A percentile compares a stretch with the other conserved stretches of the same genome.
Evolutionary conservation across 176 grass and related monocot genomes (phyloP).

Genomic region (Rhynchospora breviuscula): DNA sequence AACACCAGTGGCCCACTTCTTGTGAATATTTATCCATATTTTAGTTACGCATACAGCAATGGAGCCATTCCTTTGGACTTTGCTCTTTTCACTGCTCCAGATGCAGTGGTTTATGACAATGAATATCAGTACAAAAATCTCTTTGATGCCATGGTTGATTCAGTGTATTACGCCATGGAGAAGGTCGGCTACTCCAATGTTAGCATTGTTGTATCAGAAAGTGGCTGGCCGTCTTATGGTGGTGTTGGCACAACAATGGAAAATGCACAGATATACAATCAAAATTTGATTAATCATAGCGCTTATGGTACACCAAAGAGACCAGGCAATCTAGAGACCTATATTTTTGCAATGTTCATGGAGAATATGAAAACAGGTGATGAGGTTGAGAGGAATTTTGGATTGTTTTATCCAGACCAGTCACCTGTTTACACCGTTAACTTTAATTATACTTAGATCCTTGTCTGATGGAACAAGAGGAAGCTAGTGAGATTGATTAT

Average conservation of each 20-base stretch:
- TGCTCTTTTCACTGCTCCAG: conserved; percentile 39
- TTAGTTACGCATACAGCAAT: conserved; percentile 32
- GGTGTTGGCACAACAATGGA: conserved; percentile 28
- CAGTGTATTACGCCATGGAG: conserved; percentile 42
- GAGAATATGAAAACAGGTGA: conserved; percentile 49
- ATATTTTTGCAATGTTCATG: conserved; percentile 67
- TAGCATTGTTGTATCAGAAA: conserved; percentile 41
- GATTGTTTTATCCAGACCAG: conserved; percentile 35
- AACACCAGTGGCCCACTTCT: conserved; percentile 46
- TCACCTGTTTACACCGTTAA: conserved; percentile 37
- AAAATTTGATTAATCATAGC: conserved; percentile 46
- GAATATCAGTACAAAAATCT: conserved; percentile 38
- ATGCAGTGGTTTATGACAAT: conserved; percentile 23
- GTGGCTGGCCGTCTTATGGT: conserved; percentile 60
- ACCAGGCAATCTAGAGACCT: conserved; percentile 24
- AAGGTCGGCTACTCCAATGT: conserved; percentile 33
- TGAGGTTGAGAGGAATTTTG: conserved; percentile 39
- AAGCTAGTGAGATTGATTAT: too few species aligned
- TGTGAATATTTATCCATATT: conserved; percentile 60
- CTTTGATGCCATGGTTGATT: conserved; percentile 60
- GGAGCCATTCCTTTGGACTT: conserved; percentile 27
- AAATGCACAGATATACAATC: conserved; percentile 57
- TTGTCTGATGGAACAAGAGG: too few species aligned
- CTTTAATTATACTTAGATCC: conserved; percentile 15
- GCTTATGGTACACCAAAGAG: conserved; percentile 40